These are phyloP conservation scores for Colletotrichum ledebouriae DNA, from an alignment of 2,329 filamentous ascomycete genomes.

Conservation along the genomic window DNA sequence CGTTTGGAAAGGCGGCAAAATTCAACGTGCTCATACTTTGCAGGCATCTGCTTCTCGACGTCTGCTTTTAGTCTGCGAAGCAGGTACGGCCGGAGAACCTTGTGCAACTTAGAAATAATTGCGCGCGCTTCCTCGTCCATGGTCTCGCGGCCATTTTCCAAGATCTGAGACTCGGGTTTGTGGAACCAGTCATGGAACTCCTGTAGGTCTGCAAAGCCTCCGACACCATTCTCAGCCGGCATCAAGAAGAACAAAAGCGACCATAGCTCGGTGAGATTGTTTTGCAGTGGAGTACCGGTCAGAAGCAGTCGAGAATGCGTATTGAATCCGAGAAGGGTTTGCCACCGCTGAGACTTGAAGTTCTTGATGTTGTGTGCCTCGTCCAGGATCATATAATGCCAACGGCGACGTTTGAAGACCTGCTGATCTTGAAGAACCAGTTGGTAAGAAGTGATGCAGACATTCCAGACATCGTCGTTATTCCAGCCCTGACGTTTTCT, in stretches of 20 bases:
- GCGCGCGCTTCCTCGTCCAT: slow-evolving; percentile 94
- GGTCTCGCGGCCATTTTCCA: slow-evolving; percentile 93
- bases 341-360: slow-evolving; percentile 97
- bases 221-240: slow-evolving; percentile 88
- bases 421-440: slow-evolving; percentile 94
- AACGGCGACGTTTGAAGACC: slow-evolving; percentile 90
- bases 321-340: slow-evolving; percentile 93
- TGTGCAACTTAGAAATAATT: slow-evolving; percentile 93
- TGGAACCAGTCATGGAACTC: slow-evolving; percentile 98
- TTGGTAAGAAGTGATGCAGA: slow-evolving; percentile 97
- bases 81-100: slow-evolving; percentile 91
- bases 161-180: slow-evolving; percentile 93
- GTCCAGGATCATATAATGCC: slow-evolving; percentile 99
- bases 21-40: slow-evolving; percentile 96
- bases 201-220: slow-evolving; percentile 92
- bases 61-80: slow-evolving; percentile 93
- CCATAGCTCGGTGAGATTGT: slow-evolving; percentile 97
- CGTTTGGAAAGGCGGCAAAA: slow-evolving; percentile 96
- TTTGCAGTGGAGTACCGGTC: slow-evolving; percentile 95
- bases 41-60: slow-evolving; percentile 99
- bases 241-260: slow-evolving; percentile 96
- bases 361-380: slow-evolving; percentile 99
- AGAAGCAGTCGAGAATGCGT: slow-evolving; percentile 88
- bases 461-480: slow-evolving; percentile 94
- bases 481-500: slow-evolving; percentile 94